phyloP scores from a whole-genome alignment of 108 stramenopile genomes.

The Cyclostephanos tholiformis region DNA sequence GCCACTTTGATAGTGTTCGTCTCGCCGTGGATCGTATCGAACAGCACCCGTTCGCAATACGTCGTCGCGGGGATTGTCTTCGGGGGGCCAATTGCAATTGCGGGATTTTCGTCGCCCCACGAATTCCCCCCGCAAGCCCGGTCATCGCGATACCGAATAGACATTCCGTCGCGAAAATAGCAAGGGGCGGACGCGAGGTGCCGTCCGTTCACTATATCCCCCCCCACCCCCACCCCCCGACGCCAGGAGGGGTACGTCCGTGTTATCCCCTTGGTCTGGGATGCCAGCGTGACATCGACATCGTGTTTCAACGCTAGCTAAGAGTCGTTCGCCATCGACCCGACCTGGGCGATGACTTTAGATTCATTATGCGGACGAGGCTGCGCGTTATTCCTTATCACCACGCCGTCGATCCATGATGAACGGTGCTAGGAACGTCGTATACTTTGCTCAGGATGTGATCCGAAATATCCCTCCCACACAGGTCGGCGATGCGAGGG shows the following conservation, averaged over 20 bases:
- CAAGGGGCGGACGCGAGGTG: constrained; percentile 67
- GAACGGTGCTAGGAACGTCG: constrained; percentile 80
- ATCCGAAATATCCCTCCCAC: constrained; percentile 59
- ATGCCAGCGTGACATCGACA: constrained; percentile 64
- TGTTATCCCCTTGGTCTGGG: constrained; percentile 37
- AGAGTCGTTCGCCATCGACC: constrained; percentile 62
- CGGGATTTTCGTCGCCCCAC: constrained; percentile 40
- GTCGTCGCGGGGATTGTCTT: constrained; percentile 61
- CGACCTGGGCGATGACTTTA: constrained; percentile 73
- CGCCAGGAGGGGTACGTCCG: not conserved
- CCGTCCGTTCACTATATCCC: constrained; percentile 75
- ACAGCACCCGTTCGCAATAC: constrained; percentile 63
- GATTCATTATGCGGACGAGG: constrained; percentile 57
- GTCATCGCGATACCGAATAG: constrained; percentile 77
- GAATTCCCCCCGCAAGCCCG: constrained; percentile 75
- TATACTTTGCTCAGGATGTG: constrained; percentile 52
- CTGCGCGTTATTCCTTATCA: constrained; percentile 44
- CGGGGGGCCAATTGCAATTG: constrained; percentile 56
- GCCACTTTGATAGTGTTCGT: constrained; percentile 56
- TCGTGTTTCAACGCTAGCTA: constrained; percentile 57
- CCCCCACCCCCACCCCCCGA: constrained; percentile 69
- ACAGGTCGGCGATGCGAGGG: constrained; percentile 50
- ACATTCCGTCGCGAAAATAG: constrained; percentile 73
- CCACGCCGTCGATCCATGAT: constrained; percentile 21
- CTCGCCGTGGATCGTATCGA: constrained; percentile 70